Evolutionary conservation across 2,329 filamentous ascomycete genomes (phyloP), one percentile per base, ranked within the genome.

Genomic region (Chalaropsis ovoidea): DNA sequence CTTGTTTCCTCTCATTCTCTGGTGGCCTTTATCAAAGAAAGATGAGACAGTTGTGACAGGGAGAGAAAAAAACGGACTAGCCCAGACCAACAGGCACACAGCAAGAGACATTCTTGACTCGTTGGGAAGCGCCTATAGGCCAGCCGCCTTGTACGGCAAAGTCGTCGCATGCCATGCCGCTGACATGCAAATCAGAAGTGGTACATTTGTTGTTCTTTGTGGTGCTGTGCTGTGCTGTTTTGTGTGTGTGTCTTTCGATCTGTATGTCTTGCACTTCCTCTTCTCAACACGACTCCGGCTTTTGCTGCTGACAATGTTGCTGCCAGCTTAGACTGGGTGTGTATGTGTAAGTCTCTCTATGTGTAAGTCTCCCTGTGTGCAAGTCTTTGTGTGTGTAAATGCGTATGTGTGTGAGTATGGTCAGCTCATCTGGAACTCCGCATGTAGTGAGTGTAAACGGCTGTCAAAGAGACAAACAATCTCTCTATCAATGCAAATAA

Each of bases 241-340:
- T 58, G n/a, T 35, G 54, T 19, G n/a, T 10, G 54, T 52, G 19
- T 52, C 47, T 52, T 52, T 52, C 15, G 22, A 13, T 24, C 27
- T 58, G 27, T 17, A 31, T 58, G 54, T 58, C 54, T 58, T 58
- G 27, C 24, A 39, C 54, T 17, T 58, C n/a, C 19, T 58, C 24
- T 11, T 27, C 27, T 13, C 54, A 19, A 39, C 15, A 58, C 17
- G 27, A 58, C 24, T 35, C 54, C 22, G 31, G 31, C 54, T 39
- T 35, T 31, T 31, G 24, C 54, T 31, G 24, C 10, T n/a, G 24
- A 58, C 27, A 58, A 39, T 10, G 35, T 39, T 39, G 35, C 35
- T 39, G 35, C 8, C 5, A 1, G 35, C 35, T 10, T 39, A 10
- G 35, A 39, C 35, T 39, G 35, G 4, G 8, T 10, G 8, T 39